A percentile compares a stretch with the other conserved stretches of the same genome.
Evolutionary conservation across 2,329 filamentous ascomycete genomes (phyloP).

Genomic region (Emericellopsis atlantica): DNA sequence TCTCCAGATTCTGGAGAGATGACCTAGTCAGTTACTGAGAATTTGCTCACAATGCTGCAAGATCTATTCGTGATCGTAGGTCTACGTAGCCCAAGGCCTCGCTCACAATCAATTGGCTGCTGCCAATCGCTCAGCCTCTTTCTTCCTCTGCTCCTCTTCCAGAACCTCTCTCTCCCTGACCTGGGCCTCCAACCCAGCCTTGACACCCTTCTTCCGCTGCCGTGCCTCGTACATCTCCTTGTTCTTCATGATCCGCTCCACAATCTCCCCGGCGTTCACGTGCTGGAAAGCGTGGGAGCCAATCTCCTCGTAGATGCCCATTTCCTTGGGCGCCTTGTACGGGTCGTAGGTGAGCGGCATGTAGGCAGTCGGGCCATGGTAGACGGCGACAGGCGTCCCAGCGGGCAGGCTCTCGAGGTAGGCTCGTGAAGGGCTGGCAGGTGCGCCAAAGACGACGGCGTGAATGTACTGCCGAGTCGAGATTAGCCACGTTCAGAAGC

Average conservation of each 20-base stretch:
- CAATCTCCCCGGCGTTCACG: slow-evolving; percentile 88
- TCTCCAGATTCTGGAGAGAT: too few species aligned
- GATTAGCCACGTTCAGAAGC: too few species aligned
- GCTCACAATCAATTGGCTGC: neutral
- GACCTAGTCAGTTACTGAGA: too few species aligned
- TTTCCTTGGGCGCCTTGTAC: slow-evolving; percentile 65
- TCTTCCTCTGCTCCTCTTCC: slow-evolving; percentile 42
- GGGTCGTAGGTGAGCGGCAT: slow-evolving; percentile 71
- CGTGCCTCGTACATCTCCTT: slow-evolving; percentile 81
- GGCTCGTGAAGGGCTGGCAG: slow-evolving; percentile 68
- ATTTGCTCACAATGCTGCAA: too few species aligned
- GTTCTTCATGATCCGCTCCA: slow-evolving; percentile 78
- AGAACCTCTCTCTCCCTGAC: slow-evolving; percentile 48
- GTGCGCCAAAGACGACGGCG: slow-evolving; percentile 78
- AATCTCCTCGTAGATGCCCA: slow-evolving; percentile 78
- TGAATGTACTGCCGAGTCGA: slow-evolving; percentile 57
- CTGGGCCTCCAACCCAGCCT: slow-evolving; percentile 62
- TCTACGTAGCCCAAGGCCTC: too few species aligned
- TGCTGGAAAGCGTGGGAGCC: slow-evolving; percentile 66
- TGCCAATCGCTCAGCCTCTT: slow-evolving; percentile 25
- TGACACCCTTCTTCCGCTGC: slow-evolving; percentile 81
- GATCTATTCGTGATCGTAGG: too few species aligned
- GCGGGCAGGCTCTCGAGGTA: slow-evolving; percentile 69
- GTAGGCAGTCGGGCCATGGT: slow-evolving; percentile 92
- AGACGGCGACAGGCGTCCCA: slow-evolving; percentile 66